A percentile compares a stretch with the other conserved stretches of the same genome.
These are phyloP conservation scores for Tardiomyces depauwii DNA, from an alignment of 1,139 yeast species.

Conservation along the genomic window DNA sequence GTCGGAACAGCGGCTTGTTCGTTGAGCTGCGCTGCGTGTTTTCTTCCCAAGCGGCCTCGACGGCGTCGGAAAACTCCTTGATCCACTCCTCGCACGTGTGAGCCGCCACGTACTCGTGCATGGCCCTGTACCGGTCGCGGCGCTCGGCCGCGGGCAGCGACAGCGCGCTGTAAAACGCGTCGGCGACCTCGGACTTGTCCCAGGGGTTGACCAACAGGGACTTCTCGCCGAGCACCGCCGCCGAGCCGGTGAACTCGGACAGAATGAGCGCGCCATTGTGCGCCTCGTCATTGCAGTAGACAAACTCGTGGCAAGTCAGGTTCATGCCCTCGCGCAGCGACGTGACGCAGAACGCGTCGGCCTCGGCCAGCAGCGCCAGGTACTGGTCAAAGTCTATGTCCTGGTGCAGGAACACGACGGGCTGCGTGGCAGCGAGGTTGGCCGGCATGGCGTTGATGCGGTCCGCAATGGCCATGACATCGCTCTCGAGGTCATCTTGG, in stretches of 20 bases:
- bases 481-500: slow-evolving; percentile 41
- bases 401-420: slow-evolving; percentile 78
- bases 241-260: slow-evolving; percentile 93
- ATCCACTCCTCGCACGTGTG: slow-evolving; percentile 78
- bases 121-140: slow-evolving; percentile 46
- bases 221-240: slow-evolving; percentile 53
- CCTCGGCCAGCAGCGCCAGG: slow-evolving; percentile 73
- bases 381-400: slow-evolving; percentile 86
- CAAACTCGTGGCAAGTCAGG: slow-evolving; percentile 88
- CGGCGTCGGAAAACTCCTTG: slow-evolving; percentile 40
- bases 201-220: slow-evolving; percentile 85
- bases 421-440: slow-evolving; percentile 53
- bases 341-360: slow-evolving; percentile 77
- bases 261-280: slow-evolving; percentile 73
- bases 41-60: slow-evolving; percentile 53
- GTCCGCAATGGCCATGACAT: slow-evolving; percentile 66
- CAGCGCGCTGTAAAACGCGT: slow-evolving; percentile 49
- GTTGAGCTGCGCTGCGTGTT: slow-evolving; percentile 33
- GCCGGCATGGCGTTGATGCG: slow-evolving; percentile 75
- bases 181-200: slow-evolving; percentile 61
- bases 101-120: slow-evolving; percentile 46
- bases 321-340: slow-evolving; percentile 96
- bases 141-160: slow-evolving; percentile 54
- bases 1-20: slow-evolving; percentile 20
- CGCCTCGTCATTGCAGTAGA: slow-evolving; percentile 54